These are phyloP conservation scores for Pilasporangium apinafurcum DNA, from an alignment of 352 stramenopile species.

Conservation along the genomic window DNA sequence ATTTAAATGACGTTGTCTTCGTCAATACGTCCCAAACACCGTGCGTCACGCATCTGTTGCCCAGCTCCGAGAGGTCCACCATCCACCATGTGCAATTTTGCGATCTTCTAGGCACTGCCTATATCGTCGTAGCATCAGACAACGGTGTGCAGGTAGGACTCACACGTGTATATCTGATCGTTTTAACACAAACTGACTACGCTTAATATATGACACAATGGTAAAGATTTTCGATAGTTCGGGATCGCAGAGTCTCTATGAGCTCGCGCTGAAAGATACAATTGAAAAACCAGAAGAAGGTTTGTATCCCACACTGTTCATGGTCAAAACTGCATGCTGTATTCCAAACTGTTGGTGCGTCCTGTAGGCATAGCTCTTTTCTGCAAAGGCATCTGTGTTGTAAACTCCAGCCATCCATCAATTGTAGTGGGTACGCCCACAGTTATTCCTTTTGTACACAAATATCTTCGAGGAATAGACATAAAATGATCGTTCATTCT, in stretches of 20 bases:
- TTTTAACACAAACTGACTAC: not conserved
- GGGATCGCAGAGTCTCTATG: constrained; percentile 43
- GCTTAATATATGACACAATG: constrained; percentile 1
- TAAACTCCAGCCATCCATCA: constrained; percentile 35
- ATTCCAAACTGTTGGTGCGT: not conserved
- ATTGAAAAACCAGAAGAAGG: constrained; percentile 36
- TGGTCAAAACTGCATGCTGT: too few species aligned
- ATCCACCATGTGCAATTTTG: constrained; percentile 68
- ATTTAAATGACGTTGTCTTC: constrained; percentile 34
- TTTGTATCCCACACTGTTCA: too few species aligned
- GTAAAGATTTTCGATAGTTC: constrained; percentile 57
- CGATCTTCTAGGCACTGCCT: constrained; percentile 21
- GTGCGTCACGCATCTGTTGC: constrained; percentile 29
- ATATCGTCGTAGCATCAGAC: constrained; percentile 65
- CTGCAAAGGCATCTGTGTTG: constrained; percentile 52
- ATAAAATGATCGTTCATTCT: not conserved
- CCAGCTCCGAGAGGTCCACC: constrained; percentile 36
- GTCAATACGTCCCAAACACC: constrained; percentile 34
- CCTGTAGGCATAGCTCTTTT: constrained; percentile 34
- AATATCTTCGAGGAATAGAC: too few species aligned
- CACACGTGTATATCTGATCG: not conserved
- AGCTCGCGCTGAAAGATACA: constrained; percentile 51
- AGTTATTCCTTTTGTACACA: not conserved
- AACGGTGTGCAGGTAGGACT: constrained; percentile 40
- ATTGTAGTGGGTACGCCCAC: constrained; percentile 38